Conservation (phyloP, 2,329 filamentous ascomycete genomes). For the Gliomastix tumulicola region DNA sequence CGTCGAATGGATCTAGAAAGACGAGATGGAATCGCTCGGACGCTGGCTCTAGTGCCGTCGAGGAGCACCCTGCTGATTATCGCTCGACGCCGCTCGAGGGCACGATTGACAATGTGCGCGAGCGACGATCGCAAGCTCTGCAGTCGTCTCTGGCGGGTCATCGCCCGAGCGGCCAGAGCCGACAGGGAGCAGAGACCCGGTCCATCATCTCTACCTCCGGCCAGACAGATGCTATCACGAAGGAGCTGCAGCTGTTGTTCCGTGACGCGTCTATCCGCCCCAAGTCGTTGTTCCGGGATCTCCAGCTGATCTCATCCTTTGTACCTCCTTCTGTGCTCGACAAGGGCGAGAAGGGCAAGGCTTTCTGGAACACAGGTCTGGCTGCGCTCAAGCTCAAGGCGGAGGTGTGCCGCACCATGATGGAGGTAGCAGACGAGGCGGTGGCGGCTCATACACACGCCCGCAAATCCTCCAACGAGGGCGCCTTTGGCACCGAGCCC, state of each 20-base stretch:
- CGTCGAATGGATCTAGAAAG: constrained; percentile 23
- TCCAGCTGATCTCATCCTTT: constrained; percentile 68
- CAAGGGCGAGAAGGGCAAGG: constrained; percentile 60
- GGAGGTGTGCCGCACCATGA: constrained; percentile 76
- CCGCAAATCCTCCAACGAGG: constrained; percentile 37
- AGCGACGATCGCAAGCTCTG: constrained; percentile 52
- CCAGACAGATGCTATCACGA: constrained; percentile 59
- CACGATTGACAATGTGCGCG: constrained; percentile 63
- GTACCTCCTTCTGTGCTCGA: constrained; percentile 55
- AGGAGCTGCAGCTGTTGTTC: constrained; percentile 61
- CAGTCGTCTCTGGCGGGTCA: constrained; percentile 18
- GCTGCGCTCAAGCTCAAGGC: constrained; percentile 85
- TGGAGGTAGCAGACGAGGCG: constrained; percentile 52
- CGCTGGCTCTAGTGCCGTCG: constrained; percentile 21
- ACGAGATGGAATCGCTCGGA: constrained; percentile 27
- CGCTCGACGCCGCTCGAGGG: constrained; percentile 51
- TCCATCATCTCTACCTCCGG: constrained; percentile 40
- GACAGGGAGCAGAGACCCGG: constrained; percentile 35
- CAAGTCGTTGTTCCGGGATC: constrained; percentile 71
- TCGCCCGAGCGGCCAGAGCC: neutral
- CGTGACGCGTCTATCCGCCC: constrained; percentile 63
- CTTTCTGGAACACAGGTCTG: constrained; percentile 85
- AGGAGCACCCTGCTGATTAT: constrained; percentile 21
- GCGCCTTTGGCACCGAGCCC: constrained; percentile 15
- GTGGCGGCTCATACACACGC: constrained; percentile 57